These are phyloP conservation scores for Polygonum maritimum DNA, from an alignment of 148 eudicot genomes.

Conservation along the genomic window DNA sequence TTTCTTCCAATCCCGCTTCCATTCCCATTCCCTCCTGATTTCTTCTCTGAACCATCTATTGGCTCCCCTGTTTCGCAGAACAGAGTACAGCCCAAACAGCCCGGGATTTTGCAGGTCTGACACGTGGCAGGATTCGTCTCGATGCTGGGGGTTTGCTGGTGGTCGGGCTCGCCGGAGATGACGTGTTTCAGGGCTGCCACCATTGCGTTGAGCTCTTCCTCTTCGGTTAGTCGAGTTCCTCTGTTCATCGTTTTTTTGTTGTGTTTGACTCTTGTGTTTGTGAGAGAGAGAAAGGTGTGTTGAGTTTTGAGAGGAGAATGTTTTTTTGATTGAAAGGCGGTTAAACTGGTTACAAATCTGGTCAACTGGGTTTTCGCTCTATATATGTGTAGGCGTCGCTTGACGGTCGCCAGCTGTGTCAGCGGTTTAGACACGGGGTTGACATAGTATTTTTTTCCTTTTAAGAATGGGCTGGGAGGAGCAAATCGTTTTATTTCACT, in stretches of 20 bases:
- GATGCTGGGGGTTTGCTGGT: neutral
- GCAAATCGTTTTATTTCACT: neutral
- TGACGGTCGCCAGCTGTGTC: neutral
- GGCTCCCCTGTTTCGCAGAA: neutral
- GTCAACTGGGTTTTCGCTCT: neutral
- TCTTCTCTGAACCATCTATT: neutral
- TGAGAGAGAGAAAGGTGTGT: too few species aligned
- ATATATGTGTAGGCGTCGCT: neutral
- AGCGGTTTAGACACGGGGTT: neutral
- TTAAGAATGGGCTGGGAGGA: too few species aligned
- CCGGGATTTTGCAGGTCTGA: constrained; percentile 11
- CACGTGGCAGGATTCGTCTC: constrained; percentile 11
- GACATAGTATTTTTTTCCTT: neutral
- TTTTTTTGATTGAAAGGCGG: neutral
- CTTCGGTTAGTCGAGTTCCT: neutral
- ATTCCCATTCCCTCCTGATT: neutral
- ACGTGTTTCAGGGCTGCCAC: constrained; percentile 36
- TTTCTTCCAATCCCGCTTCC: too few species aligned
- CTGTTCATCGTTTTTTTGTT: constrained; percentile 5
- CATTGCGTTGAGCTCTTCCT: constrained; percentile 30
- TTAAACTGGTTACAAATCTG: neutral
- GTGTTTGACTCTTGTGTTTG: too few species aligned
- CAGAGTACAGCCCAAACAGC: constrained; percentile 26
- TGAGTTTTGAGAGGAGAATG: neutral
- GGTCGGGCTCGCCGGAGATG: constrained; percentile 17